A percentile compares a stretch with the other conserved stretches of the same genome.
Evolutionary conservation across 2,329 filamentous ascomycete species (phyloP).

Genomic region (Sclerotinia glacialis): DNA sequence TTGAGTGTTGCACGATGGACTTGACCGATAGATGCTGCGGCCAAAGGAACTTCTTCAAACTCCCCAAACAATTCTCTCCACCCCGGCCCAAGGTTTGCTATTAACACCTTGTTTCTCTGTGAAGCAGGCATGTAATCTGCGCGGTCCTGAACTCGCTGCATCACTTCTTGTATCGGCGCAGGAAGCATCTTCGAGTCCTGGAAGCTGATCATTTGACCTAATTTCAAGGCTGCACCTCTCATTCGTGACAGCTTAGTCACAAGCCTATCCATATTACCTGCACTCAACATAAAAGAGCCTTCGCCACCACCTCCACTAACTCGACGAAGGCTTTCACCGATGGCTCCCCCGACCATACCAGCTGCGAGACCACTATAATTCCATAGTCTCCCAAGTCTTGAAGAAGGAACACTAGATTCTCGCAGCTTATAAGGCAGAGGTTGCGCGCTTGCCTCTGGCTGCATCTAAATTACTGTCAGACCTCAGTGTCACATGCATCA

Average conservation of each 20-base stretch:
- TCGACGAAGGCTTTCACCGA: conserved; percentile 79
- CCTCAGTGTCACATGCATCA: conserved; percentile 42
- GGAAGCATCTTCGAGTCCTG: conserved; percentile 97
- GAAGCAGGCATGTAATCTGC: conserved; percentile 98
- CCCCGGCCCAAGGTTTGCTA: conserved; percentile 71
- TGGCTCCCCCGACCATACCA: conserved; percentile 90
- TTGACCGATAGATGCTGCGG: conserved; percentile 94
- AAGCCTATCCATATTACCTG: conserved; percentile 87
- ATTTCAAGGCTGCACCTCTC: conserved; percentile 93
- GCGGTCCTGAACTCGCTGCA: conserved; percentile 92
- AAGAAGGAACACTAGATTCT: conserved; percentile 87
- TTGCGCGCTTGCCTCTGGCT: conserved; percentile 31
- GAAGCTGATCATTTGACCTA: conserved; percentile 98
- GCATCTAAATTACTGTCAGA: conserved; percentile 44
- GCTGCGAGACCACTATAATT: conserved; percentile 92
- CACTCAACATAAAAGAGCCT: conserved; percentile 83
- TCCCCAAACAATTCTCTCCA: conserved; percentile 81
- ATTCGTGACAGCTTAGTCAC: conserved; percentile 92
- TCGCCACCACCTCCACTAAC: conserved; percentile 65
- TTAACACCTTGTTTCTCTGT: conserved; percentile 82
- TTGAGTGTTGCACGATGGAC: conserved; percentile 83
- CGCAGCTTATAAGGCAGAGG: conserved; percentile 63
- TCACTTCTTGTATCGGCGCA: conserved; percentile 77
- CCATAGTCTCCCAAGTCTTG: conserved; percentile 83
- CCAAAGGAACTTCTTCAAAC: conserved; percentile 90